Conservation (phyloP, 306 rosid species). For the Ceratonia siliqua region DNA sequence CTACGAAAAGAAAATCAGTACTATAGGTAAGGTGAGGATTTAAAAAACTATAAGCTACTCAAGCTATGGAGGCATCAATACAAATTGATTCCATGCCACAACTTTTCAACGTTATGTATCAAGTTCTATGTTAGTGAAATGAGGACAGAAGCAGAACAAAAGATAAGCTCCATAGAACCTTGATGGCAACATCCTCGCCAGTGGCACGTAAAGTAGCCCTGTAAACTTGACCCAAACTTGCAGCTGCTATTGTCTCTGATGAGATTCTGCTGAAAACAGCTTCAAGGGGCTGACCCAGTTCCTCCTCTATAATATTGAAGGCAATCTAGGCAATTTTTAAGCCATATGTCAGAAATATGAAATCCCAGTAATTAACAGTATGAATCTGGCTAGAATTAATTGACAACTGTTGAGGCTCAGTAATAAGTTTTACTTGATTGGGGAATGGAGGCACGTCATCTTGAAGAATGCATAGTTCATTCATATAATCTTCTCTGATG, state of each 20-base stretch:
- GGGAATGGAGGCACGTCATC: conserved; percentile 98
- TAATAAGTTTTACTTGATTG: conserved; percentile 62
- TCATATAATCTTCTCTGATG: conserved; percentile 99
- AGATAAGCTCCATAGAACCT: conserved; percentile 57
- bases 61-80: conserved; percentile 6
- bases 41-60: conserved; percentile 13
- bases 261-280: conserved; percentile 88
- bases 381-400: conserved; percentile 12
- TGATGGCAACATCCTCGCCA: conserved; percentile 95
- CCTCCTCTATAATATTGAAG: conserved; percentile 88
- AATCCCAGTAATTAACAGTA: conserved; percentile 8
- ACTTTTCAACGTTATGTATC: conserved; percentile 17
- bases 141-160: not conserved
- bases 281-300: conserved; percentile 92
- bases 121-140: not conserved
- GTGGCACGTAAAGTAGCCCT: conserved; percentile 89
- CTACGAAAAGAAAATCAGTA: not conserved
- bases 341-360: conserved; percentile 26
- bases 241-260: conserved; percentile 93
- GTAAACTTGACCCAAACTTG: conserved; percentile 99
- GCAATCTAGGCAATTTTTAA: conserved; percentile 65
- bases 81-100: conserved; percentile 4
- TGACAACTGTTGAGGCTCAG: not conserved
- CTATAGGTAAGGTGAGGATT: not conserved
- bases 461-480: conserved; percentile 98